A percentile compares a stretch with the other conserved stretches of the same genome.
Conservation (phyloP, 1,284 basidiomycete genomes). For the Heterobasidion annosum region DNA sequence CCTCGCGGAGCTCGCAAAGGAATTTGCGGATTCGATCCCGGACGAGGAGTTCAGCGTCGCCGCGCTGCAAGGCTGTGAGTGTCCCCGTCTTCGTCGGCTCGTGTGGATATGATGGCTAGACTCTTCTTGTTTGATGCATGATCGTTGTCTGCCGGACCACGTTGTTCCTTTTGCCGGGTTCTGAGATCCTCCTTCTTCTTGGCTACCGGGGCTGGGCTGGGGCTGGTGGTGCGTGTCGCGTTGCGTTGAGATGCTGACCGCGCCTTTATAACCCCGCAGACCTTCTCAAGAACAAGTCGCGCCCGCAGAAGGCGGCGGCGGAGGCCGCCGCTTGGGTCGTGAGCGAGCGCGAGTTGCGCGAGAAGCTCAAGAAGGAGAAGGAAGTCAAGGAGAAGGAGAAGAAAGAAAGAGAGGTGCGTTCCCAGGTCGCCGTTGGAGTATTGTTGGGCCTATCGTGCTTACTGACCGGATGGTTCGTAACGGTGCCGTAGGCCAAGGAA, state of each 20-base stretch:
- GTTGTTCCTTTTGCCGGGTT: constrained; percentile 4
- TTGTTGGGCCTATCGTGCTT: neutral
- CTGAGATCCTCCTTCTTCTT: neutral
- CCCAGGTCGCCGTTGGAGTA: neutral
- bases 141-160: neutral
- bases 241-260: constrained; percentile 16
- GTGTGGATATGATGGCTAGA: constrained; percentile 6
- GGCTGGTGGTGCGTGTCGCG: constrained; percentile 16
- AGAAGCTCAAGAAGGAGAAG: constrained; percentile 60
- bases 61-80: constrained; percentile 79
- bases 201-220: neutral
- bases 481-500: constrained; percentile 22
- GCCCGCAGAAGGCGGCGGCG: constrained; percentile 61
- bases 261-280: constrained; percentile 29
- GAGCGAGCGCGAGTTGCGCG: constrained; percentile 61
- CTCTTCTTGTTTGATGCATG: neutral
- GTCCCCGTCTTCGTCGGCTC: constrained; percentile 12
- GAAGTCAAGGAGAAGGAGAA: constrained; percentile 55
- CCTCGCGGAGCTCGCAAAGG: constrained; percentile 55
- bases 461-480: constrained; percentile 16
- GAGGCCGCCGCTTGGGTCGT: constrained; percentile 62
- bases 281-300: constrained; percentile 71
- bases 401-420: constrained; percentile 40
- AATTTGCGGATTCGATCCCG: constrained; percentile 68
- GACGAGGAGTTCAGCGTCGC: constrained; percentile 79